Evolutionary conservation across 1,284 basidiomycete genomes (phyloP).

Genomic region (Ceratobasidium papillatum): DNA sequence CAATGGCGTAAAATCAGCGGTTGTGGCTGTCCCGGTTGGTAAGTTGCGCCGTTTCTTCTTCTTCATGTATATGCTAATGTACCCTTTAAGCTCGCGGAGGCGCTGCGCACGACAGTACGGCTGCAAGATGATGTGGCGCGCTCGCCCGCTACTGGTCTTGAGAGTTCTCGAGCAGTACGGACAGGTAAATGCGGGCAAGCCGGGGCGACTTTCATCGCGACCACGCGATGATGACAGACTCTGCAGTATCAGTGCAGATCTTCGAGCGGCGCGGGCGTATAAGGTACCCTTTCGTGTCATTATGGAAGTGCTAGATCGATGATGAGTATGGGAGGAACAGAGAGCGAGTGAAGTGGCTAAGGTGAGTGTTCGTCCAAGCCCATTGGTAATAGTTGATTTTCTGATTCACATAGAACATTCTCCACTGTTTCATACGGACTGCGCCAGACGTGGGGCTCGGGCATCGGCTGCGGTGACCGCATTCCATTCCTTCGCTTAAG

Average conservation of each 20-base stretch:
- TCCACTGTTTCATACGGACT: too few species aligned
- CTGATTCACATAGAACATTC: too few species aligned
- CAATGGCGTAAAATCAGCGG: neutral
- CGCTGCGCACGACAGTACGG: constrained; percentile 5
- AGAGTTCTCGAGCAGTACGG: constrained; percentile 8
- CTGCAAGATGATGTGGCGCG: neutral
- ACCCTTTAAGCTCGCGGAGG: neutral
- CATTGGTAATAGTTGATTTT: too few species aligned
- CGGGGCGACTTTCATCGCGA: neutral
- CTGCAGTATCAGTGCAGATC: neutral
- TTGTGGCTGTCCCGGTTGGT: neutral
- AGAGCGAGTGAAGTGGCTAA: neutral
- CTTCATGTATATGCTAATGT: neutral
- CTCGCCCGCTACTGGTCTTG: neutral
- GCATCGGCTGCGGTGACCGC: too few species aligned
- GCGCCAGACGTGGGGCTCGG: too few species aligned
- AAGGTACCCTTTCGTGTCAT: neutral
- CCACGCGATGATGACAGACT: neutral
- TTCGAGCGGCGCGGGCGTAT: constrained; percentile 9
- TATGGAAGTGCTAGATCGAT: neutral
- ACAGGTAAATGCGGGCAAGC: neutral
- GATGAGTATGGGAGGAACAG: neutral
- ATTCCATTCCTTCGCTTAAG: too few species aligned
- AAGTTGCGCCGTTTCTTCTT: neutral
- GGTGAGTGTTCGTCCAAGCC: neutral